phyloP scores from a whole-genome alignment of 768 basidiomycete genomes.

The Leucocoprinus sp. region DNA sequence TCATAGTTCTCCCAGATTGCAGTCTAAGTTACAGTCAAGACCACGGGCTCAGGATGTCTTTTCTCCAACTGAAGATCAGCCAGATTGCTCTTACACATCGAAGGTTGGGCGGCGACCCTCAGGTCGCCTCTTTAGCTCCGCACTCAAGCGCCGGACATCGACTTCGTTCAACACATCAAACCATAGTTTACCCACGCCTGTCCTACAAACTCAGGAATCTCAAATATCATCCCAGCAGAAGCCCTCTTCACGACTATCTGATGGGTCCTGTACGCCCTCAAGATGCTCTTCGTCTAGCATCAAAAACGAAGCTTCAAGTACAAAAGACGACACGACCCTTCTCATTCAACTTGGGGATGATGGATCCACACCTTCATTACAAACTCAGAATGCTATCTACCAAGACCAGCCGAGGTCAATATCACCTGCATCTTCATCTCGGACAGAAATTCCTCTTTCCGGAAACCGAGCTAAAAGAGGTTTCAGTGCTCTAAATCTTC shows the following conservation, averaged over 20 bases:
- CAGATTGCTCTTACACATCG: constrained; percentile 10
- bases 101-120: constrained; percentile 30
- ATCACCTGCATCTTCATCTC: constrained; percentile 16
- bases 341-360: background rate
- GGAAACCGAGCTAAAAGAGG: constrained; percentile 21
- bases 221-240: background rate
- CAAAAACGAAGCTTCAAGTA: background rate
- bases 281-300: constrained; percentile 5
- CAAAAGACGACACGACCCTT: background rate
- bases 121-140: constrained; percentile 25
- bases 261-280: background rate
- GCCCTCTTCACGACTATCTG: background rate
- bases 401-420: background rate
- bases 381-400: background rate
- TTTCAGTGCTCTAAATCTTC: constrained; percentile 31
- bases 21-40: constrained; percentile 16
- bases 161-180: constrained; percentile 19
- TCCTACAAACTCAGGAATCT: background rate
- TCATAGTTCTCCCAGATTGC: constrained; percentile 18
- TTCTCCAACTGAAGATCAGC: constrained; percentile 14
- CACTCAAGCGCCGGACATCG: constrained; percentile 19
- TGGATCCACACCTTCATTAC: constrained; percentile 3
- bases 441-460: constrained; percentile 27
- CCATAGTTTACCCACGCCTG: background rate
- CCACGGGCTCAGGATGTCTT: constrained; percentile 30